Evolutionary conservation across 345 rosid species (phyloP).

Genomic region (Eucalyptus pauciflora): DNA sequence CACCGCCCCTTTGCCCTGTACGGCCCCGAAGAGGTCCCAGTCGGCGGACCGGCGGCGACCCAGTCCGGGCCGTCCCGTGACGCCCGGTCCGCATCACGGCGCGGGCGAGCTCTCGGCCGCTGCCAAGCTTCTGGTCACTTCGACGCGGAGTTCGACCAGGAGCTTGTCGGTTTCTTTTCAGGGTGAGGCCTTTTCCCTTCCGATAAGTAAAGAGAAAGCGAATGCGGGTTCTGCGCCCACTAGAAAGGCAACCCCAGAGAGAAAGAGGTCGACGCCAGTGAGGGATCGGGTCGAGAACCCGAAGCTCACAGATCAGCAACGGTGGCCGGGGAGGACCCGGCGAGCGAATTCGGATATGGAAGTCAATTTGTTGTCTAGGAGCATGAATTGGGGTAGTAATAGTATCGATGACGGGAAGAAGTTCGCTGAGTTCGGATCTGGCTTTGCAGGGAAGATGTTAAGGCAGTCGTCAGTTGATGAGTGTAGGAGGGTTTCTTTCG

Average conservation of each 20-base stretch:
- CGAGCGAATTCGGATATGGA: slow-evolving; percentile 14
- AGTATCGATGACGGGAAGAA: slow-evolving; percentile 11
- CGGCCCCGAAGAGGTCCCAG: slow-evolving; percentile 61
- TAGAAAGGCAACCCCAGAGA: slow-evolving; percentile 58
- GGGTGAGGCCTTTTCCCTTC: slow-evolving; percentile 85
- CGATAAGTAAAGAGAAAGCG: slow-evolving; percentile 70
- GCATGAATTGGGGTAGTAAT: slow-evolving; percentile 23
- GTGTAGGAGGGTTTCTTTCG: slow-evolving; percentile 31
- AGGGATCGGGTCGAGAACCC: slow-evolving; percentile 52
- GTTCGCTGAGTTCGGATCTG: slow-evolving; percentile 53
- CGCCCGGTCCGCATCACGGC: slow-evolving; percentile 25
- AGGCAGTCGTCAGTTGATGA: slow-evolving; percentile 50
- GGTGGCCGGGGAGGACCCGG: slow-evolving; percentile 68
- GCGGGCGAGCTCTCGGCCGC: slow-evolving; percentile 44
- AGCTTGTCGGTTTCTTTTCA: slow-evolving; percentile 90
- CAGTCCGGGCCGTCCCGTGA: slow-evolving; percentile 3
- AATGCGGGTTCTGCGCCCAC: slow-evolving; percentile 16
- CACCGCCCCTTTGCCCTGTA: slow-evolving; percentile 12
- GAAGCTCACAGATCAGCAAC: slow-evolving; percentile 40
- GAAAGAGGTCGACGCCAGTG: slow-evolving; percentile 43
- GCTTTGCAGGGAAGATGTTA: slow-evolving; percentile 25
- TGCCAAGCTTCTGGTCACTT: slow-evolving; percentile 48
- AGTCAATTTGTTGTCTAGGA: slow-evolving; percentile 20
- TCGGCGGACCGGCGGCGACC: slow-evolving; percentile 74
- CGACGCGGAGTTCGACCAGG: slow-evolving; percentile 79